Evolutionary conservation across 306 rosid species (phyloP), one percentile per base, ranked within the genome.

Genomic region (Benincasa hispida): DNA sequence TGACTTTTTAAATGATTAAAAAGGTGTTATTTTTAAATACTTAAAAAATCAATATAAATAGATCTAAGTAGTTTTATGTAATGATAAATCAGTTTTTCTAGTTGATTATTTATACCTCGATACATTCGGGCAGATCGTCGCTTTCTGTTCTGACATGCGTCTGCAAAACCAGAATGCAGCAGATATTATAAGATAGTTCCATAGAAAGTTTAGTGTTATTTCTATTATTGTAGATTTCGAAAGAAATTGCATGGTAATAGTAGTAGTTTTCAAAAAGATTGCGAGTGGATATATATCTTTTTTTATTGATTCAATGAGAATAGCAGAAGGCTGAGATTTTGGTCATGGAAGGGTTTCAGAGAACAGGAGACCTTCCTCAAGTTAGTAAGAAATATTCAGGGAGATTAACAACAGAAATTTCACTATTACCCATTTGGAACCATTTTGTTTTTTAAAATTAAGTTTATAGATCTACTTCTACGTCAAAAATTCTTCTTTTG

Each of bases 131-230:
- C 86, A 95, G 83, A 83, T 88, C 87, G 58, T 90, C 95, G 45
- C 79, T 88, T 66, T 82, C 80, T 72, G 96, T 89, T 86, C 98
- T 87, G 81, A 90, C 84, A 81, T 90, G 99, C 59, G 90, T 90
- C 99, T 92, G 97, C 89, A 85, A 83, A 89, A 80, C 67, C 86
- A 86, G 6, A 76, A 47, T 78, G 24, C 25, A 79, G 58, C 77
- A 41, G 30, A 70, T 56, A 27, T 56, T 54, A 74, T 22, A 50
- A 74, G 13, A 27, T 14, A 14, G 45, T 45, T 45, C 6, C 14
- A 48, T 60, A 15, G 9, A 10, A 27, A 11, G 76, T 9, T 2
- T 17, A 24, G 1, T n/a, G 17, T 37, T 8, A 42, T n/a, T n/a
- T 39, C 28, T n/a, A n/a, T 8, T 4, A 34, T 34, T 10, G 8